Conservation (phyloP, 192 early-diverging fungal genomes). For the Gorgonomyces haynaldii region DNA sequence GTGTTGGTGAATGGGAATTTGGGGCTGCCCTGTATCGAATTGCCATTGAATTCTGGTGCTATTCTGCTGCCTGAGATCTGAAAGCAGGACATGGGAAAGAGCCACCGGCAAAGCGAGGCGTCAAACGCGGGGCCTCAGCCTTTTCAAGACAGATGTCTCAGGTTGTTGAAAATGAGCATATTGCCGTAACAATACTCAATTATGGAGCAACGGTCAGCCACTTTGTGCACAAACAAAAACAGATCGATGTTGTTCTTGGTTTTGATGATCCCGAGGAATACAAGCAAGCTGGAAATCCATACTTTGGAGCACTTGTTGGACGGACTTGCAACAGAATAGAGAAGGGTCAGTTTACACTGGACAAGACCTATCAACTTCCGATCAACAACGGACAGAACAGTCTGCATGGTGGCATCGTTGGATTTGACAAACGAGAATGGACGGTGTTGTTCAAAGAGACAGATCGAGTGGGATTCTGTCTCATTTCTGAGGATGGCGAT, state of each 20-base stretch:
- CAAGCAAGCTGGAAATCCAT: slow-evolving; percentile 32
- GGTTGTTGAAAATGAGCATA: not conserved
- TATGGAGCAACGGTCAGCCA: slow-evolving; percentile 63
- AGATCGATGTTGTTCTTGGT: slow-evolving; percentile 63
- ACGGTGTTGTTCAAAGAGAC: slow-evolving; percentile 25
- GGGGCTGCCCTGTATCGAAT: no score
- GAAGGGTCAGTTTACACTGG: slow-evolving; percentile 51
- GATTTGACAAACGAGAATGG: slow-evolving; percentile 66
- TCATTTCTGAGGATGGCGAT: slow-evolving; percentile 57
- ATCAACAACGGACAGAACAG: slow-evolving; percentile 64
- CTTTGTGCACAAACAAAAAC: slow-evolving; percentile 38
- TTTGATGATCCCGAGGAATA: slow-evolving; percentile 38
- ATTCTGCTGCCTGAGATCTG: no score
- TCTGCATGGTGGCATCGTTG: slow-evolving; percentile 67
- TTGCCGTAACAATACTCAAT: not conserved
- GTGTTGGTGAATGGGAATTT: no score
- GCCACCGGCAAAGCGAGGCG: no score
- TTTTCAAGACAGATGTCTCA: no score
- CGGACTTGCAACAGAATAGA: slow-evolving; percentile 65
- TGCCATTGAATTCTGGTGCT: no score
- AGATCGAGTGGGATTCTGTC: slow-evolving; percentile 41
- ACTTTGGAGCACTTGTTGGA: slow-evolving; percentile 70
- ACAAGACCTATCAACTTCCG: slow-evolving; percentile 39
- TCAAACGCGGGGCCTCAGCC: no score
- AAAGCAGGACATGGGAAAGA: no score